Evolutionary conservation across 2,329 filamentous ascomycete genomes (phyloP).

Genomic region (Chaetomium sp.): DNA sequence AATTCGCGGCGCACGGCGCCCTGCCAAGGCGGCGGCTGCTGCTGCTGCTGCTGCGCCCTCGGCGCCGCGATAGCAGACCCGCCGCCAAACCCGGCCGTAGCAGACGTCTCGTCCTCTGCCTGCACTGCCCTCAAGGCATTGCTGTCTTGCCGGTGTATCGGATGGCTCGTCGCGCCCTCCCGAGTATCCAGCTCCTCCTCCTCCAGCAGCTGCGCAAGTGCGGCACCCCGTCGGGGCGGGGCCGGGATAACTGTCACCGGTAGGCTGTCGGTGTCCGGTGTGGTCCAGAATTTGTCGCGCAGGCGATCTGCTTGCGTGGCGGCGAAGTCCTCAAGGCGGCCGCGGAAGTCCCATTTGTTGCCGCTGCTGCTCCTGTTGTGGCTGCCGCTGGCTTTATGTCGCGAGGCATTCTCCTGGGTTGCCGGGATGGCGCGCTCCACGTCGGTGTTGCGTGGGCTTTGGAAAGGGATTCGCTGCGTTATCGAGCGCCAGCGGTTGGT

Average conservation of each 20-base stretch:
- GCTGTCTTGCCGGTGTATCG: neutral
- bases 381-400: neutral
- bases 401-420: constrained; percentile 22
- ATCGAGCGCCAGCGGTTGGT: constrained; percentile 39
- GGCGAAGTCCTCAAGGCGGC: constrained; percentile 62
- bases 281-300: constrained; percentile 57
- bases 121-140: neutral
- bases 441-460: constrained; percentile 29
- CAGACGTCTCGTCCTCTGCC: neutral
- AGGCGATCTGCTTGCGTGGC: constrained; percentile 62
- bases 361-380: constrained; percentile 17
- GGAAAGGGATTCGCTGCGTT: constrained; percentile 40
- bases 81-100: neutral
- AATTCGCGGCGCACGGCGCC: neutral
- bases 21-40: neutral
- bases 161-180: neutral
- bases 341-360: constrained; percentile 58
- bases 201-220: constrained; percentile 58
- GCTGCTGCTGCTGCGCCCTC: neutral
- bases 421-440: constrained; percentile 22
- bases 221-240: constrained; percentile 59
- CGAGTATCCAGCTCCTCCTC: constrained; percentile 47
- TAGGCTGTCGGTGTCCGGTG: constrained; percentile 56
- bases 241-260: constrained; percentile 64
- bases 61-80: neutral